Evolutionary conservation across 2,329 filamentous ascomycete genomes (phyloP).

Genomic region (Fusarium ramigenum): DNA sequence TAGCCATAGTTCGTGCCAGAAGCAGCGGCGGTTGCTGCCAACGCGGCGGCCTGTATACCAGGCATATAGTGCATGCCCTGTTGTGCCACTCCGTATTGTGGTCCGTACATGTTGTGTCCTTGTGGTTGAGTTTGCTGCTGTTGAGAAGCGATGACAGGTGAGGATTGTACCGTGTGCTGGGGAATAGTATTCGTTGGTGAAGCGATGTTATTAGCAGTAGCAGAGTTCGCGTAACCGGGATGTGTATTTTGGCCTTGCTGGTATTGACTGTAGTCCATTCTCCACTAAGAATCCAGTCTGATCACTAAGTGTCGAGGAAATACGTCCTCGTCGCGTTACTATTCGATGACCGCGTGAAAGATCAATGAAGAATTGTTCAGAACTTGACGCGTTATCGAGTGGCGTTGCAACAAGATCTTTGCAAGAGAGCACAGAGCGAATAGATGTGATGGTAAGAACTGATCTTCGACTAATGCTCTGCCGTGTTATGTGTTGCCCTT

Average conservation of each 20-base stretch:
- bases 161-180: slow-evolving; percentile 75
- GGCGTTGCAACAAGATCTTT: slow-evolving; percentile 13
- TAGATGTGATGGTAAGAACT: slow-evolving; percentile 36
- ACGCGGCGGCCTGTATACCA: slow-evolving; percentile 87
- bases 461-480: slow-evolving; percentile 38
- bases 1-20: slow-evolving; percentile 82
- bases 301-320: slow-evolving; percentile 40
- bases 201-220: slow-evolving; percentile 68
- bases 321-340: slow-evolving; percentile 41
- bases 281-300: slow-evolving; percentile 50
- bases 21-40: slow-evolving; percentile 90
- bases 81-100: slow-evolving; percentile 77
- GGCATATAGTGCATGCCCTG: slow-evolving; percentile 84
- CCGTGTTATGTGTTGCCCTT: slow-evolving; percentile 27
- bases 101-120: slow-evolving; percentile 81
- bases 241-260: slow-evolving; percentile 72
- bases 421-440: slow-evolving; percentile 33
- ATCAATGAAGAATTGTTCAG: slow-evolving; percentile 9
- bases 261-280: slow-evolving; percentile 82
- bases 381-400: slow-evolving; percentile 17
- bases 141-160: slow-evolving; percentile 83
- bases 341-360: slow-evolving; percentile 33
- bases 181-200: slow-evolving; percentile 78
- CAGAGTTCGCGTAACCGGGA: slow-evolving; percentile 70
- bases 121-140: slow-evolving; percentile 71